Evolutionary conservation across 2,329 filamentous ascomycete species (phyloP).

Genomic region (Pseudogymnoascus sp.): DNA sequence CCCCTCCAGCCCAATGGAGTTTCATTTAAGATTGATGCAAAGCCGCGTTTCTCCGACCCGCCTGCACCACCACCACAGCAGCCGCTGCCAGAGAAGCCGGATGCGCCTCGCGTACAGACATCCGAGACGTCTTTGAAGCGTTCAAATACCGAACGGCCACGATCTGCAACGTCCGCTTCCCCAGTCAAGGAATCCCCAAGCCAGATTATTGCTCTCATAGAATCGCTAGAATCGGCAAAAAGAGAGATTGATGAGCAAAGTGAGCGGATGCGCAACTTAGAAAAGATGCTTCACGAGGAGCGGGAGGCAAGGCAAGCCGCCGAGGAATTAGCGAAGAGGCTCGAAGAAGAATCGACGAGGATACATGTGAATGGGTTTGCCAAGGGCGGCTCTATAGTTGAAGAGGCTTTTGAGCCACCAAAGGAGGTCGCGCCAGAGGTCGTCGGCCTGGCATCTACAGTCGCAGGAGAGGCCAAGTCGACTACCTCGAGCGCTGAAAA

Average conservation of each 20-base stretch:
- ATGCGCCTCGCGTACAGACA: slow-evolving; percentile 45
- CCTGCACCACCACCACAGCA: slow-evolving; percentile 90
- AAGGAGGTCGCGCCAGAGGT: slow-evolving; percentile 25
- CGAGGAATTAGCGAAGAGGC: slow-evolving; percentile 67
- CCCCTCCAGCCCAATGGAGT: slow-evolving; percentile 38
- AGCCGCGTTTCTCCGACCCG: slow-evolving; percentile 82
- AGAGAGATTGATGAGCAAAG: slow-evolving; percentile 81
- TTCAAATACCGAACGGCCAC: slow-evolving; percentile 66
- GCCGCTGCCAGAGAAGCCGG: slow-evolving; percentile 86
- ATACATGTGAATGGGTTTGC: slow-evolving; percentile 33
- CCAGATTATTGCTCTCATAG: slow-evolving; percentile 76
- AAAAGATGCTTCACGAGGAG: slow-evolving; percentile 70
- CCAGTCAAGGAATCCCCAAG: slow-evolving; percentile 49
- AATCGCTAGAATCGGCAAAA: slow-evolving; percentile 75
- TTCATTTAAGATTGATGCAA: slow-evolving; percentile 58
- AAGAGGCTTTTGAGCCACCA: slow-evolving; percentile 40
- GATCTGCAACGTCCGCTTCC: slow-evolving; percentile 41
- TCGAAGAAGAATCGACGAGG: slow-evolving; percentile 51
- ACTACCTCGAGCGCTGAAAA: slow-evolving; percentile 20
- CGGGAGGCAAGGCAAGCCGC: slow-evolving; percentile 73
- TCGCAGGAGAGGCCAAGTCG: slow-evolving; percentile 16
- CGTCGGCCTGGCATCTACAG: slow-evolving; percentile 8
- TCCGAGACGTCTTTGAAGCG: slow-evolving; percentile 61
- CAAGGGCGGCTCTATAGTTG: slow-evolving; percentile 33
- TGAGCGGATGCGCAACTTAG: slow-evolving; percentile 70